Base-by-base conservation (phyloP, 805 yeast genomes). In the Lipomyces sp. region DNA sequence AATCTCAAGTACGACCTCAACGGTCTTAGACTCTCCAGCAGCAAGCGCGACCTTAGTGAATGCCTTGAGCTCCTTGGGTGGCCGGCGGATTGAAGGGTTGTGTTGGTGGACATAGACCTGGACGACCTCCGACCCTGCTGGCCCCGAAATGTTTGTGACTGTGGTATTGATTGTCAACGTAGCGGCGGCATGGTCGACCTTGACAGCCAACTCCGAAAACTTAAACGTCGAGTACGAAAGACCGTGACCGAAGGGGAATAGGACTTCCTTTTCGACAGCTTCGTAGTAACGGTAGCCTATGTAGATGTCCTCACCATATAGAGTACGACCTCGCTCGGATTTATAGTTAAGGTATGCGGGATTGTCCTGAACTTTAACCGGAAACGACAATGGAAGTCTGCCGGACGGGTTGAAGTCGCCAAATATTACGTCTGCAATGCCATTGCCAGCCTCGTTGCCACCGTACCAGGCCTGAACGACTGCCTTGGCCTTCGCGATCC, bases 231-330 rank as follows among this genome's bases (percentile, higher is more conserved):
- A 82, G 77, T 86, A 87, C 0, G 90, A 86, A 68, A 86, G 80
- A 58, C 90, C 90, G 71, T 75, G 80, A 3, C 90, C 90, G 75
- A 87, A 87, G 54, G 89, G 87, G 79, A 82, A 87, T 59, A 83
- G 78, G 3, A 84, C 86, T 33, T 80, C 80, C 51, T 75, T 77
- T 68, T 82, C 80, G 64, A 85, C 80, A 54, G 85, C 77, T 48
- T 79, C 84, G 75, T 85, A 87, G 77, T 77, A 85, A 65, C 86
- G 79, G 78, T 87, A 86, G 24, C 90, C 90, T 60, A 87, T 84
- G 74, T 80, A 87, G 56, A 87, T 83, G 73, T 86, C 90, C 75
- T 87, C 91, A 64, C 90, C 89, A 71, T 87, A 87, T 62, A 83
- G 72, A 37, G 82, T 84, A 62, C 82, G 76, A 53, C 89, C 89